A percentile compares a stretch with the other conserved stretches of the same genome.
Evolutionary conservation across 495 filamentous ascomycete species (phyloP).

Genomic region (Lophiostoma macrostomum): DNA sequence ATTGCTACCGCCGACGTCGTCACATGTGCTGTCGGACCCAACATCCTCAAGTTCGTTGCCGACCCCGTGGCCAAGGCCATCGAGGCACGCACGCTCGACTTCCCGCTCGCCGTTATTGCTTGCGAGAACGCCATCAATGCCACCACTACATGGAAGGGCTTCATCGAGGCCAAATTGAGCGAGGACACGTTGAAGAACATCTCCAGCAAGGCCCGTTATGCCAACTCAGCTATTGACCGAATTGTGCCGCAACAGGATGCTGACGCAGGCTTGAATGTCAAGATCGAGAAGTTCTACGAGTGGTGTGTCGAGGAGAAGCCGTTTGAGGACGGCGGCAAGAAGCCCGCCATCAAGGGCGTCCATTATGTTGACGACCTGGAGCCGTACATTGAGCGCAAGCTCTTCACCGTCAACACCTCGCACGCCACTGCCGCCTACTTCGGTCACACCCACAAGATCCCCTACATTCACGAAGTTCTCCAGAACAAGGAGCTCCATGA

Average conservation of each 20-base stretch:
- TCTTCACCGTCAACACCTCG: slow-evolving; percentile 97
- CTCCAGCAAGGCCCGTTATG: slow-evolving; percentile 58
- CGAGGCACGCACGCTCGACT: slow-evolving; percentile 63
- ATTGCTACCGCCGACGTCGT: slow-evolving; percentile 84
- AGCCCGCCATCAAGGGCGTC: slow-evolving; percentile 78
- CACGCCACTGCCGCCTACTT: slow-evolving; percentile 98
- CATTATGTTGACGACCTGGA: slow-evolving; percentile 87
- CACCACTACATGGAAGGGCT: slow-evolving; percentile 75
- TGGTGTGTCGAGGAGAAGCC: slow-evolving; percentile 91
- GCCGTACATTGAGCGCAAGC: slow-evolving; percentile 97
- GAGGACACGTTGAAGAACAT: slow-evolving; percentile 43
- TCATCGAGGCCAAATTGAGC: slow-evolving; percentile 65
- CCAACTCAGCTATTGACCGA: slow-evolving; percentile 96
- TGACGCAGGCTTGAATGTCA: slow-evolving; percentile 78
- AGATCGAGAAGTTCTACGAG: slow-evolving; percentile 96
- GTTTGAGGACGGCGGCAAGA: slow-evolving; percentile 58
- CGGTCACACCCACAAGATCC: slow-evolving; percentile 77
- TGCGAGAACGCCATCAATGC: slow-evolving; percentile 96
- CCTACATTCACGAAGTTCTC: slow-evolving; percentile 81
- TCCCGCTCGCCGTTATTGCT: slow-evolving; percentile 85
- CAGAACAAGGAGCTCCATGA: slow-evolving; percentile 64
- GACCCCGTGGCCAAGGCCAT: slow-evolving; percentile 90
- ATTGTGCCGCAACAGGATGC: slow-evolving; percentile 88
- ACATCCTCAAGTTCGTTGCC: slow-evolving; percentile 93
- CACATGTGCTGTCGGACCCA: slow-evolving; percentile 94